Conservation (phyloP, 169 alveolate genomes). For the Plasmodium coatneyi region DNA sequence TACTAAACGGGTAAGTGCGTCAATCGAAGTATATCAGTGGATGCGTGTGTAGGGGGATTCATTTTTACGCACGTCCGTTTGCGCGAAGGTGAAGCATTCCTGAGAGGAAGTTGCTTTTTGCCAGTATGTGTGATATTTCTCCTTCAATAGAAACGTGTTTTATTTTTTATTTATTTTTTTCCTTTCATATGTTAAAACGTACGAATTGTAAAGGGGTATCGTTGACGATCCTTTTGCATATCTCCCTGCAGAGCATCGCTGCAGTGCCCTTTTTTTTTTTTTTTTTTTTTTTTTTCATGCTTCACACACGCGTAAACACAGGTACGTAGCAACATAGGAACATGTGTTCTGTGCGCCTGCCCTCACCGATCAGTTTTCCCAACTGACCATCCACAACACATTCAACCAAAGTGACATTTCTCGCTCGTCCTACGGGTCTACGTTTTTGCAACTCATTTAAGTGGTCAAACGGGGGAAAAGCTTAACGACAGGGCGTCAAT, state of each 20-base stretch:
- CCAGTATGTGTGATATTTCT: neutral
- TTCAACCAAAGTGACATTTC: neutral
- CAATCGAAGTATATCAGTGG: too few relatives aligned
- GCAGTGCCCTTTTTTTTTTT: neutral
- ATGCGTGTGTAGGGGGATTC: neutral
- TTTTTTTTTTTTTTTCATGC: neutral
- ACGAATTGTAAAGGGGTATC: neutral
- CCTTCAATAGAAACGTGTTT: neutral
- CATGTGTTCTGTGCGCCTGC: neutral
- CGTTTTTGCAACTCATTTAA: too few relatives aligned
- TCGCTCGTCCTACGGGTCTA: neutral
- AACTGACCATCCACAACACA: neutral
- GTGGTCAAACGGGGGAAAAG: neutral
- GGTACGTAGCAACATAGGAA: neutral
- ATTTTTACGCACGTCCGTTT: neutral
- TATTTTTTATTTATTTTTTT: neutral
- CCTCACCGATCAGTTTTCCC: neutral
- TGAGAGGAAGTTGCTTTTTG: neutral
- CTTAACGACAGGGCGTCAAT: neutral
- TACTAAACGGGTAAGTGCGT: neutral
- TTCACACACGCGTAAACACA: neutral
- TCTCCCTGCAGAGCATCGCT: neutral
- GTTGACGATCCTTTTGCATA: neutral
- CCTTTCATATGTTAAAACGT: neutral
- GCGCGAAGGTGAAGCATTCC: neutral